These are phyloP conservation scores for Ogataea pignaliae DNA, from an alignment of 805 yeast species.

Conservation along the genomic window DNA sequence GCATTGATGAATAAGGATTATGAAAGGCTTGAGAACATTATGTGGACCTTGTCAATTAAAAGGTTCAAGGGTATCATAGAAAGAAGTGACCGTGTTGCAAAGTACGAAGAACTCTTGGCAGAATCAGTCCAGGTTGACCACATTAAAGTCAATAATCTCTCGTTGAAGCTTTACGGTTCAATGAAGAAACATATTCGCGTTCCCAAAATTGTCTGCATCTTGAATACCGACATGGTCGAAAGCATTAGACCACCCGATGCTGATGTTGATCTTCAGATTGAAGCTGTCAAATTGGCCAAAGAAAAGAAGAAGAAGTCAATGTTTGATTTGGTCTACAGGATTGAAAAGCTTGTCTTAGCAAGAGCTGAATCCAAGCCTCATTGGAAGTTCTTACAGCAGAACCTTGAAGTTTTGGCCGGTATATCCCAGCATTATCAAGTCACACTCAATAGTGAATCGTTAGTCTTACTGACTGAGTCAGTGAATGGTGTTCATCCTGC, in stretches of 20 bases:
- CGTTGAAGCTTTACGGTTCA: constrained; percentile 46
- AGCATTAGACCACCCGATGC: constrained; percentile 57
- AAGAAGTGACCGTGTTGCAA: constrained; percentile 51
- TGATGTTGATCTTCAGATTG: constrained; percentile 50
- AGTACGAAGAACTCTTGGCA: constrained; percentile 45
- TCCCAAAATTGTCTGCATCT: constrained; percentile 48
- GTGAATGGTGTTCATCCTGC: constrained; percentile 66
- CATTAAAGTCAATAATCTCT: constrained; percentile 46
- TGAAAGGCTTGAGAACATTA: constrained; percentile 59
- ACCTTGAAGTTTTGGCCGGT: constrained; percentile 45
- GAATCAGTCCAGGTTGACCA: constrained; percentile 55
- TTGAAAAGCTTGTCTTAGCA: constrained; percentile 37
- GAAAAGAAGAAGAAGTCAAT: constrained; percentile 46
- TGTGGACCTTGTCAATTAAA: constrained; percentile 52
- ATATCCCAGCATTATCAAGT: constrained; percentile 53
- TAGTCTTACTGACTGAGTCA: constrained; percentile 40
- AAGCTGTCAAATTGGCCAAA: constrained; percentile 60
- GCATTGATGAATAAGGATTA: constrained; percentile 47
- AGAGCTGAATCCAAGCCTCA: constrained; percentile 28
- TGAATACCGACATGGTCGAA: constrained; percentile 40
- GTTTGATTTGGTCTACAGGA: constrained; percentile 34
- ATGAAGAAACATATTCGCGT: constrained; percentile 39
- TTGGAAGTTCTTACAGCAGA: constrained; percentile 54
- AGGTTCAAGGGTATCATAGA: constrained; percentile 55
- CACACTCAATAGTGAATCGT: constrained; percentile 34